phyloP scores from a whole-genome alignment of 1,284 basidiomycete species.

The Ustilago curta region DNA sequence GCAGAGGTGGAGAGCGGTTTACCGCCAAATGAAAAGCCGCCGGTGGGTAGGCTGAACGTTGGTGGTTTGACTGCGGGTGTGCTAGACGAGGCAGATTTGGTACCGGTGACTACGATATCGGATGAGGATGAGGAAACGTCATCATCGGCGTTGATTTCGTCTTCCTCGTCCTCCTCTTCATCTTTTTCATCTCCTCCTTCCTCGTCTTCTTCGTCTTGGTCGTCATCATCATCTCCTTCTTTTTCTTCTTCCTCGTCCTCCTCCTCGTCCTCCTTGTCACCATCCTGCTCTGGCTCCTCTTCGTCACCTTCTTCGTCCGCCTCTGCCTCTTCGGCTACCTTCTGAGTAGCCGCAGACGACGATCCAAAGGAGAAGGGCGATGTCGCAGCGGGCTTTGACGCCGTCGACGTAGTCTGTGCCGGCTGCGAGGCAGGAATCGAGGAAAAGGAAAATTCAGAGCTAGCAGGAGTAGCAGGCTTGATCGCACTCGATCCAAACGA shows the following conservation, averaged over 20 bases:
- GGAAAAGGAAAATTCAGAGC: slow-evolving; percentile 36
- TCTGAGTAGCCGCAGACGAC: slow-evolving; percentile 2
- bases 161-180: slow-evolving; percentile 6
- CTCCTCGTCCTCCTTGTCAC: slow-evolving; percentile 11
- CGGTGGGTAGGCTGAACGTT: slow-evolving; percentile 34
- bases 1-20: slow-evolving; percentile 20
- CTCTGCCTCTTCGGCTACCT: background rate
- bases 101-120: slow-evolving; percentile 19
- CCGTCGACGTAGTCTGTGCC: background rate
- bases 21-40: slow-evolving; percentile 49
- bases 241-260: slow-evolving; percentile 26
- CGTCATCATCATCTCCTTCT: slow-evolving; percentile 22
- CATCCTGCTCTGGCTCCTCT: slow-evolving; percentile 10
- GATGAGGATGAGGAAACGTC: slow-evolving; percentile 1
- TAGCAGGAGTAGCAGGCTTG: slow-evolving; percentile 20
- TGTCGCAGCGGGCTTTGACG: slow-evolving; percentile 6
- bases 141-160: slow-evolving; percentile 28
- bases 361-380: slow-evolving; percentile 28
- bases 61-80: slow-evolving; percentile 21
- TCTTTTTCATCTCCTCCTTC: slow-evolving; percentile 26
- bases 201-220: slow-evolving; percentile 19
- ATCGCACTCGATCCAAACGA: slow-evolving; percentile 29
- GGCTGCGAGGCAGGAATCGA: slow-evolving; percentile 15
- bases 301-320: slow-evolving; percentile 8
- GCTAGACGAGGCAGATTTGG: slow-evolving; percentile 18